Evolutionary conservation across 2,329 filamentous ascomycete species (phyloP).

Genomic region (Trichoderma koningiopsis): DNA sequence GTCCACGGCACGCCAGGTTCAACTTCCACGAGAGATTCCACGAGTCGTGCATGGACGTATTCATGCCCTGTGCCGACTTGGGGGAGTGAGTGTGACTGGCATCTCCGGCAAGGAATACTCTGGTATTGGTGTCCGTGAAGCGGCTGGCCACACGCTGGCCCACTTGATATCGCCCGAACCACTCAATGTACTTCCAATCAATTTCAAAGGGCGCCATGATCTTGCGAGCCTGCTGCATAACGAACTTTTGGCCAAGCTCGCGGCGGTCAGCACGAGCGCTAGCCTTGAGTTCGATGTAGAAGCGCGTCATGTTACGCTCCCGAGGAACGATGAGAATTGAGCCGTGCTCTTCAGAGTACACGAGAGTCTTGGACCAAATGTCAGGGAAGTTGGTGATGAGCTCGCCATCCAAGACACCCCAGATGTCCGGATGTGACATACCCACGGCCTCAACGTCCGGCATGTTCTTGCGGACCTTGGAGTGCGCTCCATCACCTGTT

Average conservation of each 20-base stretch:
- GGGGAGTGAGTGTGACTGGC: constrained; percentile 56
- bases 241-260: constrained; percentile 63
- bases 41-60: constrained; percentile 69
- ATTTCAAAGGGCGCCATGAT: constrained; percentile 70
- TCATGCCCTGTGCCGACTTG: constrained; percentile 73
- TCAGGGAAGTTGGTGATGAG: constrained; percentile 58
- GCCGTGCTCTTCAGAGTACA: constrained; percentile 58
- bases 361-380: constrained; percentile 59
- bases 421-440: constrained; percentile 55
- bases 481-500: constrained; percentile 69
- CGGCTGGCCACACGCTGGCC: constrained; percentile 63
- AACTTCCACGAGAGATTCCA: constrained; percentile 61
- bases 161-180: constrained; percentile 59
- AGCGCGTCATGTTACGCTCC: constrained; percentile 62
- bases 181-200: constrained; percentile 64
- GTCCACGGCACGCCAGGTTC: constrained; percentile 48
- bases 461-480: constrained; percentile 67
- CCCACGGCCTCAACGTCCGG: constrained; percentile 57
- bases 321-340: constrained; percentile 67
- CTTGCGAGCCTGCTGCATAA: constrained; percentile 63
- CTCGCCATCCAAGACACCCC: constrained; percentile 51
- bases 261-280: constrained; percentile 56
- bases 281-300: constrained; percentile 64
- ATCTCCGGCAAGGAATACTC: constrained; percentile 73
- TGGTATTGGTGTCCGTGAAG: constrained; percentile 56